phyloP scores from a whole-genome alignment of 2,329 filamentous ascomycete species.

The Apiospora saccharicola region DNA sequence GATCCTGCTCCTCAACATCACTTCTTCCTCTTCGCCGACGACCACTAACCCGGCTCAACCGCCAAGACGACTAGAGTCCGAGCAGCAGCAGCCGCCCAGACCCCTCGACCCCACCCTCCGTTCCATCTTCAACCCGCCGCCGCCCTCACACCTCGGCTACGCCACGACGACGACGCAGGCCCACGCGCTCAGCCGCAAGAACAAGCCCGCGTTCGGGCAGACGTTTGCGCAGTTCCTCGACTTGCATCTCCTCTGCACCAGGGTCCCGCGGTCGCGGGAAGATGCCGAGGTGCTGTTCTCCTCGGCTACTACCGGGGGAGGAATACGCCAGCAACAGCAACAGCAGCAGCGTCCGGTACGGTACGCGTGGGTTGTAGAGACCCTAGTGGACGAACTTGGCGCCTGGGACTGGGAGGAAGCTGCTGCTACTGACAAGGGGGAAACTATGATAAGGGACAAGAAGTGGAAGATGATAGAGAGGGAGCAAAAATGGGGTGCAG shows the following conservation, averaged over 20 bases:
- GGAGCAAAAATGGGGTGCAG: conserved; percentile 62
- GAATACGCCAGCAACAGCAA: not conserved
- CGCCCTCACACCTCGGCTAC: conserved; percentile 28
- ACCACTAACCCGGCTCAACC: conserved; percentile 19
- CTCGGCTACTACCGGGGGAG: conserved; percentile 19
- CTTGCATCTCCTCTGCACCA: conserved; percentile 60
- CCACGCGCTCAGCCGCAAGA: conserved; percentile 38
- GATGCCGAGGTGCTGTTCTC: conserved; percentile 49
- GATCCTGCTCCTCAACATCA: conserved; percentile 60
- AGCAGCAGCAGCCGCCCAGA: conserved; percentile 26
- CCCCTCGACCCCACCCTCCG: conserved; percentile 54
- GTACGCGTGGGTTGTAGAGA: conserved; percentile 56
- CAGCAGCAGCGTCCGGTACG: conserved; percentile 29
- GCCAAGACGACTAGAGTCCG: conserved; percentile 20
- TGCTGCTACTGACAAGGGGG: conserved; percentile 2
- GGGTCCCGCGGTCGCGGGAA: conserved; percentile 47
- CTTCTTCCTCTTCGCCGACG: not conserved
- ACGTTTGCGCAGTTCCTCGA: conserved; percentile 63
- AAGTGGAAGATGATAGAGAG: conserved; percentile 41
- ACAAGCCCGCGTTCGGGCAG: conserved; percentile 61
- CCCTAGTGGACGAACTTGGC: conserved; percentile 59
- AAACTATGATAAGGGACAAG: conserved; percentile 28
- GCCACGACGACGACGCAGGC: not conserved
- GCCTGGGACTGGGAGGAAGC: conserved; percentile 45
- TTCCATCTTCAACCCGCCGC: conserved; percentile 56